phyloP scores from a whole-genome alignment of 768 basidiomycete species.

The Lactifluus piperatus region DNA sequence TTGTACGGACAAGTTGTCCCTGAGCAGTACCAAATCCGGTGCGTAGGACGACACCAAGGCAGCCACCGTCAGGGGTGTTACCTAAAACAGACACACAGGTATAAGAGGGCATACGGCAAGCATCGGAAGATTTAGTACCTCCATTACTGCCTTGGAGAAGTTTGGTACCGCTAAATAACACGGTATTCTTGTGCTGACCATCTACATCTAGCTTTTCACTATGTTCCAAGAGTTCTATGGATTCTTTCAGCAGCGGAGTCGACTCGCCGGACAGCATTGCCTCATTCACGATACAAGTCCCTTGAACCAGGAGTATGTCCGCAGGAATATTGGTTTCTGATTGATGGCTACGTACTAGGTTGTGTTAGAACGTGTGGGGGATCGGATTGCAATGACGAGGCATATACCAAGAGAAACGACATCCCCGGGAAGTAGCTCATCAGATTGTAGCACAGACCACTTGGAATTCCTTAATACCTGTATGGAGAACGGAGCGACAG shows the following conservation, averaged over 20 bases:
- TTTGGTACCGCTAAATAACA: constrained; percentile 96
- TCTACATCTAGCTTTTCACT: constrained; percentile 78
- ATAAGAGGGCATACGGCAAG: constrained; percentile 1
- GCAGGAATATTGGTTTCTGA: constrained; percentile 87
- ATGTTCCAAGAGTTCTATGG: constrained; percentile 74
- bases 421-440: constrained; percentile 87
- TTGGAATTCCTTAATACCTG: constrained; percentile 68
- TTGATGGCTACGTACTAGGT: constrained; percentile 46
- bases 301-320: constrained; percentile 85
- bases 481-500: constrained; percentile 83
- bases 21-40: constrained; percentile 98
- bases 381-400: not conserved
- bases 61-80: constrained; percentile 84
- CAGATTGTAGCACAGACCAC: constrained; percentile 77
- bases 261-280: constrained; percentile 99
- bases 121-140: constrained; percentile 27
- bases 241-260: constrained; percentile 93
- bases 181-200: constrained; percentile 74
- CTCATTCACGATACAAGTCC: constrained; percentile 95
- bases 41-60: constrained; percentile 84
- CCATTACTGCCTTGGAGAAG: constrained; percentile 73
- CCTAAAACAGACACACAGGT: constrained; percentile 24
- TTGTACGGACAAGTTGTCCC: constrained; percentile 93
- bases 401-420: constrained; percentile 70
- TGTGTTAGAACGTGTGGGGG: constrained; percentile 4